Base-by-base conservation (phyloP, 345 rosid species). In the Eucalyptus polybractea region DNA sequence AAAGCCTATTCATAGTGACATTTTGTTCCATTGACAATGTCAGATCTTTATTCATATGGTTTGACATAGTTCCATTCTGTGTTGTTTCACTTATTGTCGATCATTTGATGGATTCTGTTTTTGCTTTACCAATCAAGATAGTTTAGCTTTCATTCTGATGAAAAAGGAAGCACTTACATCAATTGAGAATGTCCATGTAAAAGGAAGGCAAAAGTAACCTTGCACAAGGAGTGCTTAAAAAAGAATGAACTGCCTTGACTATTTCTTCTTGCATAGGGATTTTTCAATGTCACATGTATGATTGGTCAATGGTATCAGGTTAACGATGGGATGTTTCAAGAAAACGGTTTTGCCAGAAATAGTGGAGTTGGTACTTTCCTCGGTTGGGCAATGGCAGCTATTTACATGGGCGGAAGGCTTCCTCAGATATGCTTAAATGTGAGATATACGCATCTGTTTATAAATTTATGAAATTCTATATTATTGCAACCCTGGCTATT, bases 401-500 rank as follows among this genome's bases (percentile, higher is more conserved):
- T 96, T 89, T 97, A 97, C 95, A 90, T 97, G 98, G 99, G 99
- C 87, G 99, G 99, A 91, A 92, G 99, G 86, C 94, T 97, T 92
- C 99, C 99, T 45, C 99, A 97, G 88, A 95, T 97, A 87, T 97
- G 89, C 90, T 93, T 97, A 91, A 97, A 97, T 90, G 98, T 95
- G 90, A 95, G 95, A 56, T 90, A 88, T 42, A 21, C 81, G 29
- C 47, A 50, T 44, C 22, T 10, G 44, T 50, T 88, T 13, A 19
- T 33, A 53, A 88, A 25, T 50, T 19, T 69, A 44, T 33, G 62
- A 27, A 29, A 21, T 29, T 86, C 42, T 49, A 29, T 50, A 54
- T 40, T 86, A 4, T n/a, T n/a, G 37, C n/a, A n/a, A 65, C 37
- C 76, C 21, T 65, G 19, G 21, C 76, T n/a, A 7, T n/a, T 65